Evolutionary conservation across 768 basidiomycete species (phyloP).

Genomic region (Lentinula detonsa): DNA sequence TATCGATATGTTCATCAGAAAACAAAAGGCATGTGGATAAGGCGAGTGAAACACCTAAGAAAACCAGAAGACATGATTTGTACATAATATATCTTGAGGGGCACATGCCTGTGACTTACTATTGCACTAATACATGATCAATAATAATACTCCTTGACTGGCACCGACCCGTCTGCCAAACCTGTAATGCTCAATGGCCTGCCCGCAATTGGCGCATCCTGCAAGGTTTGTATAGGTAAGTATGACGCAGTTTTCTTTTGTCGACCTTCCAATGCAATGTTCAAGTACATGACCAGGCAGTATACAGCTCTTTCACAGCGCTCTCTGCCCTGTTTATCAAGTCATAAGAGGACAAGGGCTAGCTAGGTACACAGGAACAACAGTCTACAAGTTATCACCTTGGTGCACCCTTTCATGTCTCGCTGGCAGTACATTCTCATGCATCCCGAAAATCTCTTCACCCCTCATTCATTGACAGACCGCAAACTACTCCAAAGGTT

Average conservation of each 20-base stretch:
- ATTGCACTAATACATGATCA: not conserved
- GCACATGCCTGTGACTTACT: not conserved
- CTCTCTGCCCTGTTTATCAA: not conserved
- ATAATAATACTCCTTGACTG: not conserved
- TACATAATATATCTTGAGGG: slow-evolving; percentile 2
- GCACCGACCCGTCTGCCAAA: not conserved
- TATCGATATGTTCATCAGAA: slow-evolving; percentile 22
- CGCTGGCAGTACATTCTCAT: not conserved
- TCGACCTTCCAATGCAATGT: no score
- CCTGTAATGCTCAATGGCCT: not conserved
- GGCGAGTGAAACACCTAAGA: slow-evolving; percentile 10
- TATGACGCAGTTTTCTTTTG: no score
- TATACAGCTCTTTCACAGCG: not conserved
- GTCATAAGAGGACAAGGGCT: not conserved
- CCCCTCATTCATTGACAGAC: not conserved
- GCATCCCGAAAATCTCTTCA: not conserved
- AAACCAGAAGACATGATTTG: slow-evolving; percentile 2
- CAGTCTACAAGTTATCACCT: not conserved
- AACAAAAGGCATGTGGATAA: slow-evolving; percentile 26
- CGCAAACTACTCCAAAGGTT: no score
- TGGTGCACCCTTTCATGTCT: not conserved
- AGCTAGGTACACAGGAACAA: not conserved
- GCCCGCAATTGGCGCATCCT: not conserved
- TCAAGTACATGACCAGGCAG: no score
- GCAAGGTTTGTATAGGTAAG: no score